Percentiles rank a stretch among this genome's conserved stretches.
phyloP scores from a whole-genome alignment of 371 early-diverging fungal genomes.

The Polyrhizophydium stewartii region DNA sequence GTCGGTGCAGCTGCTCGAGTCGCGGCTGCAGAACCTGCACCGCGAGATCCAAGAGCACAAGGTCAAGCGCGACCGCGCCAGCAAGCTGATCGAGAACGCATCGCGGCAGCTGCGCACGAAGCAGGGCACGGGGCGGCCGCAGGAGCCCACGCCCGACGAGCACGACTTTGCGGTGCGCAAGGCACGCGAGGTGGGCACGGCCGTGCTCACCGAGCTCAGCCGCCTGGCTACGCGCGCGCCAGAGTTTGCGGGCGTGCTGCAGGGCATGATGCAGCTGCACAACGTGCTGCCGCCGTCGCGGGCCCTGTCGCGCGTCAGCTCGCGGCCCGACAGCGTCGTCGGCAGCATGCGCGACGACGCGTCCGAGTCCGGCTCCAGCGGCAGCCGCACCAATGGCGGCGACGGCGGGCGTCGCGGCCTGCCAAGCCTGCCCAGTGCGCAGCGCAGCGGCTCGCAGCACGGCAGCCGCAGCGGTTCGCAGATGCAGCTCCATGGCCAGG shows the following conservation, averaged over 20 bases:
- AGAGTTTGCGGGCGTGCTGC: conserved; percentile 23
- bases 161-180: conserved; percentile 33
- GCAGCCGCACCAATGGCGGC: background rate
- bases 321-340: conserved; percentile 14
- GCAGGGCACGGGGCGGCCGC: background rate
- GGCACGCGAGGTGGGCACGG: conserved; percentile 32
- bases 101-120: conserved; percentile 23
- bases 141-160: conserved; percentile 20
- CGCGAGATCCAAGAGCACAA: conserved; percentile 42
- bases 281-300: conserved; percentile 39
- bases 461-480: background rate
- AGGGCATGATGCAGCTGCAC: conserved; percentile 21
- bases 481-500: background rate
- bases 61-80: conserved; percentile 40
- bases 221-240: conserved; percentile 26
- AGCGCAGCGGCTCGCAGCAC: background rate
- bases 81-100: conserved; percentile 12
- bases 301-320: conserved; percentile 29
- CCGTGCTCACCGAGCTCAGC: conserved; percentile 29
- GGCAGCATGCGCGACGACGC: conserved; percentile 6
- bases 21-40: conserved; percentile 22
- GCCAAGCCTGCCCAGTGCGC: background rate
- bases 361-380: conserved; percentile 5
- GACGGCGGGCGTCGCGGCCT: background rate
- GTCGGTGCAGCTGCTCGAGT: conserved; percentile 28